These are phyloP conservation scores for Sphaerobolus stellatus DNA, from an alignment of 1,284 basidiomycete genomes.

Conservation along the genomic window DNA sequence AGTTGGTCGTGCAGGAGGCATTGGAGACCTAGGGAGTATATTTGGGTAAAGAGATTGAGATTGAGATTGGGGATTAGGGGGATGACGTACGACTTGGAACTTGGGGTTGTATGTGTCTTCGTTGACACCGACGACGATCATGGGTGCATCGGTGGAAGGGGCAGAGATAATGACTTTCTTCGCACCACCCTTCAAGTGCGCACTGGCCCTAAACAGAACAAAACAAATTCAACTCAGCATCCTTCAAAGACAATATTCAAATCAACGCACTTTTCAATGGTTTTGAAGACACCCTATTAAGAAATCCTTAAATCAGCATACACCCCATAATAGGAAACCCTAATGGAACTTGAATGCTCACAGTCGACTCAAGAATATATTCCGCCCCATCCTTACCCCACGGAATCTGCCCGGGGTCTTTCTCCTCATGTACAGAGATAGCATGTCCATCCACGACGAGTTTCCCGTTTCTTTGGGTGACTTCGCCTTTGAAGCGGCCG, in stretches of 20 bases:
- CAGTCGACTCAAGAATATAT: constrained; percentile 96
- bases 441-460: constrained; percentile 83
- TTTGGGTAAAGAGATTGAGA: constrained; percentile 4
- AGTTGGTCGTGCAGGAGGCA: constrained; percentile 99
- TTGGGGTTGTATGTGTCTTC: constrained; percentile 91
- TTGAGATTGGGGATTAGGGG: constrained; percentile 12
- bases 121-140: constrained; percentile 98
- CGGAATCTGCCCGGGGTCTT: constrained; percentile 83
- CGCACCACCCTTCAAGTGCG: constrained; percentile 98
- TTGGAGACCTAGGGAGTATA: constrained; percentile 76
- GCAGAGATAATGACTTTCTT: constrained; percentile 99
- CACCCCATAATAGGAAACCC: no score
- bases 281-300: constrained; percentile 94
- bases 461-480: constrained; percentile 87
- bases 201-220: constrained; percentile 65
- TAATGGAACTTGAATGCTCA: no score
- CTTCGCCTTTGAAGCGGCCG: constrained; percentile 89
- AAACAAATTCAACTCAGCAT: no score
- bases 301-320: neutral
- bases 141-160: constrained; percentile 97
- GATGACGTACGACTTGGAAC: constrained; percentile 73
- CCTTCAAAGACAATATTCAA: neutral
- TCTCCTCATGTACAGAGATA: constrained; percentile 84
- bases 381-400: constrained; percentile 85
- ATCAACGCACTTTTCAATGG: constrained; percentile 71